These are phyloP conservation scores for Linderniella brevidens DNA, from an alignment of 257 asterid genomes.

Conservation along the genomic window DNA sequence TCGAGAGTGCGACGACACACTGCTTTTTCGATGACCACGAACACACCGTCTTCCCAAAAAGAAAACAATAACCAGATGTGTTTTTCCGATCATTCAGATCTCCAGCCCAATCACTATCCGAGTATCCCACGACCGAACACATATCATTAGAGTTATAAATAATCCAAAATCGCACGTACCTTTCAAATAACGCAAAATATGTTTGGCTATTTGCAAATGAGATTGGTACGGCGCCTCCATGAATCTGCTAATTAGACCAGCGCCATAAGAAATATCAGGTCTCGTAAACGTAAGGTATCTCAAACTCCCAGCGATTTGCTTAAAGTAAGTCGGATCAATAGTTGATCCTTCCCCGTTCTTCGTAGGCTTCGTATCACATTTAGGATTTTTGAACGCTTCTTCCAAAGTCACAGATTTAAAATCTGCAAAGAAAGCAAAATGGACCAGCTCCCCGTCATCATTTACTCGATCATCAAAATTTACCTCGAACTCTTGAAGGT, in stretches of 20 bases:
- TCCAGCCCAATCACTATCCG: constrained; percentile 12
- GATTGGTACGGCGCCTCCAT: no score
- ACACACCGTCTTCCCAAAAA: constrained; percentile 2
- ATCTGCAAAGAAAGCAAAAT: not conserved
- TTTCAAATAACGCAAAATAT: no score
- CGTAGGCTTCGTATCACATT: not conserved
- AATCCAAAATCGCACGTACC: no score
- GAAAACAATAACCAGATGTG: constrained; percentile 9
- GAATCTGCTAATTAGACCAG: no score
- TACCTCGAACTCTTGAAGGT: not conserved
- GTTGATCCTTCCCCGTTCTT: not conserved
- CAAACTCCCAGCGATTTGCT: not conserved
- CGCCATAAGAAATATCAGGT: no score
- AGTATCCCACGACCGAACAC: constrained; percentile 7
- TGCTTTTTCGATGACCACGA: constrained; percentile 13
- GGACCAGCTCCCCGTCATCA: not conserved
- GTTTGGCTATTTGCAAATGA: no score
- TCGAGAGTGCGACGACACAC: constrained; percentile 8
- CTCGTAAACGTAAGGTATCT: not conserved
- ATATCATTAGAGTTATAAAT: no score
- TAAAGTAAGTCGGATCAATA: not conserved
- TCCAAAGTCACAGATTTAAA: not conserved
- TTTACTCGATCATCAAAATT: not conserved
- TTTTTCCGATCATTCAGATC: constrained; percentile 9
- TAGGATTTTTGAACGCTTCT: not conserved